Evolutionary conservation across 768 basidiomycete genomes (phyloP), one percentile per base, ranked within the genome.

Genomic region (Naganishia antarctica): DNA sequence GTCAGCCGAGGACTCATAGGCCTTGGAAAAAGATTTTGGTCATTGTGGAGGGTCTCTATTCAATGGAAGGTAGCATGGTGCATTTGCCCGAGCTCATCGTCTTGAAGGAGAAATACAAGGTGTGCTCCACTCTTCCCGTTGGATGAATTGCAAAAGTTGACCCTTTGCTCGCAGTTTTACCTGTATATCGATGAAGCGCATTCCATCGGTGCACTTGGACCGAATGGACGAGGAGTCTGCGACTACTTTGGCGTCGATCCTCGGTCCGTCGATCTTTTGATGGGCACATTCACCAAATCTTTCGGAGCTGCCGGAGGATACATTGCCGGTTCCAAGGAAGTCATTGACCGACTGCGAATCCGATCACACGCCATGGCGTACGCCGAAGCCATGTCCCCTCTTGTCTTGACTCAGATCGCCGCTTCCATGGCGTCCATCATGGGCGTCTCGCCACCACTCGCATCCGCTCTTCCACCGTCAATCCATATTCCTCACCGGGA

Each of bases 11-110:
- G 80, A 96, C 92, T 0, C 96, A 98, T 72, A 80, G 96, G n/a
- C 94, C 94, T 13, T 98, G 96, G 96, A 96, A 94, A 81, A 97
- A 94, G 81, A 98, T 99, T 66, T 78, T 99, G 41, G 69, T 99
- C 46, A 84, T 96, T 61, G 91, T 98, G 13, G 96, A 99, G 76
- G 96, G 96, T 2, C 78, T 99, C 46, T 98, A 91, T 80, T 91
- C 89, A 66, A 99, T 99, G 96, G 96, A 98, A 79, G 96, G 96
- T n/a, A 92, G 90, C 9, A 71, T 98, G 69, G 85, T 88, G 37
- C 85, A 97, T 75, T 73, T 99, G 45, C 96, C 93, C 3, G 81
- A 72, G 13, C 80, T 99, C 61, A 70, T 98, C 63, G 87, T 88
- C 68, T 82, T 99, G 59, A 98, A 96, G 82, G 83, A 87, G 76